Base-by-base conservation (phyloP, 208 protist genomes). In the Trypanosoma grayi region DNA sequence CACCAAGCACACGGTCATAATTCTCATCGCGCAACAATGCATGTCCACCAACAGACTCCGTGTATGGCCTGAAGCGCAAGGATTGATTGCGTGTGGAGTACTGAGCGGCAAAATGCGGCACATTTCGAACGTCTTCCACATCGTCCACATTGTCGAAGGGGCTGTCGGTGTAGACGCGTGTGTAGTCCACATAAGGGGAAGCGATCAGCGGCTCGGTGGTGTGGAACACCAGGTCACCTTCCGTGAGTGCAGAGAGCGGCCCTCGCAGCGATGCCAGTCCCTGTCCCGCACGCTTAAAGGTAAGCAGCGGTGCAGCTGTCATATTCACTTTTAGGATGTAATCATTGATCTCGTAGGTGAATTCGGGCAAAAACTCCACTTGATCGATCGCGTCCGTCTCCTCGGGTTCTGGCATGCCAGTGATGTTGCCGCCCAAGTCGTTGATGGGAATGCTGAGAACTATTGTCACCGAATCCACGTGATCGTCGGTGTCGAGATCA, bases 361-460 rank as follows among this genome's bases (percentile, higher is more conserved):
- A 89, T 72, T 89, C 83, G 0, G 87, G 87, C 4, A 94, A 60
- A 59, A 94, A 88, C 18, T 55, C 64, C 5, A 88, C 67, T 36
- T 72, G 61, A 18, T 72, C 30, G 44, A 92, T 72, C 1, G 71
- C 70, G 50, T 94, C 87, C 9, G 56, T 70, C 33, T 39, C 37
- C 24, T 43, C 20, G 2, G 73, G 41, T n/a, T 70, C 36, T 25
- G 80, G 60, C 4, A 50, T 34, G 8, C 33, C 20, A 16, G 50
- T 30, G 14, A 22, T 37, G 24, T 33, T 48, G 20, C 27, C 60
- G 24, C 58, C 33, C 1, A 61, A 44, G 36, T 81, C 71, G 28
- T 70, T 75, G 6, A 94, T 31, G n/a, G 87, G 87, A 8, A 94
- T 66, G 20, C 48, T 77, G 5, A 92, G 45, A 8, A 75, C 33